phyloP scores from a whole-genome alignment of 1,139 yeast species.

The Suhomyces terraborum region DNA sequence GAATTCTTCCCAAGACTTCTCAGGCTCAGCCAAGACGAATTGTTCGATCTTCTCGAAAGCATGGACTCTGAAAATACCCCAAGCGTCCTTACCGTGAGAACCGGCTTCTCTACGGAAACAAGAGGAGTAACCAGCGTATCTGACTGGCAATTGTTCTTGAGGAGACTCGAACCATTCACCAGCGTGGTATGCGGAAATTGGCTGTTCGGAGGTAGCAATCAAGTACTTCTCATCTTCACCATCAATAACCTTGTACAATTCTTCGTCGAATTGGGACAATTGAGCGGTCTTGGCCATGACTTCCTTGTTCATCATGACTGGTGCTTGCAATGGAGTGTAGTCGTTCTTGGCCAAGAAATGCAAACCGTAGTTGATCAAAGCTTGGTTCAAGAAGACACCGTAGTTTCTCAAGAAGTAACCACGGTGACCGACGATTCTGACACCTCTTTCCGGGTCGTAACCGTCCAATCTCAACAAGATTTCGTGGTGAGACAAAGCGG shows the following conservation, averaged over 20 bases:
- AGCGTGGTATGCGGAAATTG: constrained; percentile 96
- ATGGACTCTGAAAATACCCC: constrained; percentile 99
- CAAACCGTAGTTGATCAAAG: constrained; percentile 93
- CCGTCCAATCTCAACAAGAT: constrained; percentile 93
- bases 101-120: constrained; percentile 99
- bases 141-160: constrained; percentile 90
- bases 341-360: constrained; percentile 77
- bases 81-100: constrained; percentile 98
- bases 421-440: constrained; percentile 96
- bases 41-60: constrained; percentile 98
- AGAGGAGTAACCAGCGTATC: constrained; percentile 96
- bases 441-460: constrained; percentile 98
- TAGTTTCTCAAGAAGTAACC: constrained; percentile 94
- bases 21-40: constrained; percentile 94
- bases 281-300: constrained; percentile 99
- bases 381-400: constrained; percentile 98
- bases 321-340: constrained; percentile 93
- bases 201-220: constrained; percentile 99
- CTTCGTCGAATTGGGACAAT: constrained; percentile 96
- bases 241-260: constrained; percentile 91
- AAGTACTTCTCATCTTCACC: constrained; percentile 97
- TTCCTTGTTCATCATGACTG: constrained; percentile 99
- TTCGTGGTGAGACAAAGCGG: constrained; percentile 91
- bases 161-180: constrained; percentile 99
- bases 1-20: constrained; percentile 96